These are phyloP conservation scores for Ophiostoma australiae DNA, from an alignment of 2,329 filamentous ascomycete genomes.

Conservation along the genomic window DNA sequence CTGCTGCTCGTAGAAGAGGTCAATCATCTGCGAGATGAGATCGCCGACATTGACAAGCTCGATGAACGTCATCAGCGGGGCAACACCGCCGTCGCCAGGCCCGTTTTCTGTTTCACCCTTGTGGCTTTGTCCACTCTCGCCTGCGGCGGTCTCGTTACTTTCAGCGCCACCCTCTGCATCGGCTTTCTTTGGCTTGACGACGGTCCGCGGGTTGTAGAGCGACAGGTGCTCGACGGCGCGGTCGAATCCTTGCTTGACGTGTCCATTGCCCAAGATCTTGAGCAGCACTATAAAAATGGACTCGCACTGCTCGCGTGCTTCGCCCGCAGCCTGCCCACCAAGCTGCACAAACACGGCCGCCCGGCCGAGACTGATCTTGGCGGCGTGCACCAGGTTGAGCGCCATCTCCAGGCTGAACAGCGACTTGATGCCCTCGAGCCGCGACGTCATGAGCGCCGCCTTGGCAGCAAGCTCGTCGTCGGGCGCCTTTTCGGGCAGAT, in stretches of 20 bases:
- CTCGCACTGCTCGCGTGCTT: constrained; percentile 83
- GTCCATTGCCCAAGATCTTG: constrained; percentile 75
- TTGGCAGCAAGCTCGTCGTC: constrained; percentile 92
- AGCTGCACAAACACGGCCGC: constrained; percentile 76
- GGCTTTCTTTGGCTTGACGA: constrained; percentile 63
- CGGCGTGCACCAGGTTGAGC: constrained; percentile 78
- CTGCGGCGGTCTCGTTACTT: too few relatives aligned
- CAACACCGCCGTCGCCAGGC: constrained; percentile 53
- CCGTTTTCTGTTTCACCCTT: neutral
- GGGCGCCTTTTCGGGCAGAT: constrained; percentile 53
- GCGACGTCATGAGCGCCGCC: constrained; percentile 93
- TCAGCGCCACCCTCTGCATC: constrained; percentile 34
- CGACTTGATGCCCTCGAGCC: constrained; percentile 88
- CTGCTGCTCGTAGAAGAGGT: constrained; percentile 97
- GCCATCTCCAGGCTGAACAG: constrained; percentile 96
- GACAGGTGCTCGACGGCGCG: constrained; percentile 88
- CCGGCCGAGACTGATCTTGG: constrained; percentile 81
- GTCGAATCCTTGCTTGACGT: constrained; percentile 90
- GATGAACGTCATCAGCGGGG: constrained; percentile 89
- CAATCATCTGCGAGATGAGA: constrained; percentile 96
- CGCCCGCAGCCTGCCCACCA: constrained; percentile 72
- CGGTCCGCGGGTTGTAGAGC: constrained; percentile 82
- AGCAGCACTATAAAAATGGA: constrained; percentile 81
- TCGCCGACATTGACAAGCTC: constrained; percentile 98
- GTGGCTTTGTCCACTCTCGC: neutral